phyloP scores from a whole-genome alignment of 257 asterid genomes.

The Thymus quinquecostatus region DNA sequence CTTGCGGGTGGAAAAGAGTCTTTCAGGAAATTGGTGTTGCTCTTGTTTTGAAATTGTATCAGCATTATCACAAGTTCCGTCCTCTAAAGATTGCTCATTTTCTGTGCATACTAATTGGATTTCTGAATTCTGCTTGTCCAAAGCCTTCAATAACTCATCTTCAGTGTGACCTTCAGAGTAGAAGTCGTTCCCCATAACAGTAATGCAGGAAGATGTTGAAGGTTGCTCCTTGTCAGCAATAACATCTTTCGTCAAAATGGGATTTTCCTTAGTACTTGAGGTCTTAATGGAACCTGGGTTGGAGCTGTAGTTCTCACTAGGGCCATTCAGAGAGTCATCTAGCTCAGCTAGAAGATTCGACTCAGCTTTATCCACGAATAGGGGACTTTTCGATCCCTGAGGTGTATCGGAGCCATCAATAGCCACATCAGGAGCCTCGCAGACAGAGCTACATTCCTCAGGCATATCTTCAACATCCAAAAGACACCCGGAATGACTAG shows the following conservation, averaged over 20 bases:
- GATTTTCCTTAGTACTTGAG: slow-evolving; percentile 37
- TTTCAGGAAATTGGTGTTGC: slow-evolving; percentile 59
- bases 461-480: slow-evolving; percentile 35
- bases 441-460: slow-evolving; percentile 38
- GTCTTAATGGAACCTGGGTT: slow-evolving; percentile 22
- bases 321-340: slow-evolving; percentile 34
- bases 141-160: slow-evolving; percentile 35
- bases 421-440: slow-evolving; percentile 36
- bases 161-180: slow-evolving; percentile 34
- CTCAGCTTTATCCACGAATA: slow-evolving; percentile 28
- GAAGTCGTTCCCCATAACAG: slow-evolving; percentile 33
- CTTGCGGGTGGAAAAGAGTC: slow-evolving; percentile 74
- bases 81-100: slow-evolving; percentile 35
- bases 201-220: slow-evolving; percentile 30
- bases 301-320: slow-evolving; percentile 34
- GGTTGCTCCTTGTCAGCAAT: slow-evolving; percentile 41
- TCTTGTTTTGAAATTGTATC: slow-evolving; percentile 40
- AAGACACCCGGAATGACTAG: slow-evolving; percentile 33
- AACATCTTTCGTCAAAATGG: slow-evolving; percentile 29
- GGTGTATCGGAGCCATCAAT: slow-evolving; percentile 28
- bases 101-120: slow-evolving; percentile 35
- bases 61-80: slow-evolving; percentile 39
- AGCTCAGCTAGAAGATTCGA: slow-evolving; percentile 38
- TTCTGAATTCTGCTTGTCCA: slow-evolving; percentile 39
- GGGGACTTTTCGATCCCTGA: slow-evolving; percentile 33